These are phyloP conservation scores for Basidioascus undulatus DNA, from an alignment of 768 basidiomycete genomes.

Conservation along the genomic window DNA sequence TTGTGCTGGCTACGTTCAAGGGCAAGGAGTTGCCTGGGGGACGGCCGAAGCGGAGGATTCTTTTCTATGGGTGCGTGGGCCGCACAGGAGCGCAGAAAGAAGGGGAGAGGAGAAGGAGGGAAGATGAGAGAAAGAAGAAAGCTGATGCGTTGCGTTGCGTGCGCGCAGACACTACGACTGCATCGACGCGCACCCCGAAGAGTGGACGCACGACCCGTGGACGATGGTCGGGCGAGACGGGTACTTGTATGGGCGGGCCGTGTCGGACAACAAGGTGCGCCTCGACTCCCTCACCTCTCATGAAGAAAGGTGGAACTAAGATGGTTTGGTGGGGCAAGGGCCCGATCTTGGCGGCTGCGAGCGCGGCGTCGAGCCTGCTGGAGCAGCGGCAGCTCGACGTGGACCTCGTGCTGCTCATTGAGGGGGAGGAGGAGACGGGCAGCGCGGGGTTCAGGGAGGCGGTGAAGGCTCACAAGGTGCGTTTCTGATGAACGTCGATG, in stretches of 20 bases:
- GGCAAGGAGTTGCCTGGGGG: constrained; percentile 15
- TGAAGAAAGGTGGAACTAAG: too few species aligned
- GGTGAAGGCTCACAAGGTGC: constrained; percentile 48
- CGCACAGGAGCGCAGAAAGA: too few species aligned
- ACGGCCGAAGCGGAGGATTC: constrained; percentile 35
- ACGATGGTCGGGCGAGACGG: constrained; percentile 58
- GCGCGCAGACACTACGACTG: constrained; percentile 71
- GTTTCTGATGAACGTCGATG: constrained; percentile 6
- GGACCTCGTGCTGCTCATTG: constrained; percentile 73
- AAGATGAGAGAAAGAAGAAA: too few species aligned
- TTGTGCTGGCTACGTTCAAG: constrained; percentile 75
- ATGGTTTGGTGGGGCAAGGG: constrained; percentile 22
- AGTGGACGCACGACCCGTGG: constrained; percentile 74
- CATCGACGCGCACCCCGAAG: constrained; percentile 46
- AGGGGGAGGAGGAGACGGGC: constrained; percentile 94
- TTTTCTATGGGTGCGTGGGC: constrained; percentile 78
- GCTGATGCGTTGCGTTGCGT: too few species aligned
- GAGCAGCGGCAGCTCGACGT: constrained; percentile 46
- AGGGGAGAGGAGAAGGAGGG: too few species aligned
- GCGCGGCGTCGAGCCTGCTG: constrained; percentile 62
- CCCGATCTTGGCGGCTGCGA: constrained; percentile 72
- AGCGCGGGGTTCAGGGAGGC: constrained; percentile 64
- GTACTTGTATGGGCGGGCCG: constrained; percentile 65
- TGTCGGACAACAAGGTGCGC: constrained; percentile 58
- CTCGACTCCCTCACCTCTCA: background rate